A percentile compares a stretch with the other conserved stretches of the same genome.
These are phyloP conservation scores for Lasiosphaeria miniovina DNA, from an alignment of 495 filamentous ascomycete genomes.

Conservation along the genomic window DNA sequence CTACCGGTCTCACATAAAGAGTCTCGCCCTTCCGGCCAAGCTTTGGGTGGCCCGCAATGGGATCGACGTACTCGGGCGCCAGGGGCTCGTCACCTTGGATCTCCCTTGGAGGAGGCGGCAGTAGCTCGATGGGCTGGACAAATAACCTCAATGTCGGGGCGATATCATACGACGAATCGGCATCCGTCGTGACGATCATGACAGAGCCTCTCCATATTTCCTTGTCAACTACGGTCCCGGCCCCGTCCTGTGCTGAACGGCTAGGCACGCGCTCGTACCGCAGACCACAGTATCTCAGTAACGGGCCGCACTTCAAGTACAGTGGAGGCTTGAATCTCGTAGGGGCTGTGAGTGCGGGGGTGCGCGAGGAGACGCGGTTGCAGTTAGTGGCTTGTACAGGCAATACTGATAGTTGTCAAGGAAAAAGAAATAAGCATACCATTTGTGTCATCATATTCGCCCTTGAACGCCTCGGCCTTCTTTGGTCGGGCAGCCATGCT, in stretches of 20 bases:
- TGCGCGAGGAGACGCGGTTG: neutral
- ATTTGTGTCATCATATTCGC: slow-evolving; percentile 49
- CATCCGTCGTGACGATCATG: slow-evolving; percentile 89
- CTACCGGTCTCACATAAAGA: slow-evolving; percentile 81
- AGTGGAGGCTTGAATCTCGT: slow-evolving; percentile 79
- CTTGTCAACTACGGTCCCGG: slow-evolving; percentile 46
- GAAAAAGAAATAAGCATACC: slow-evolving; percentile 34
- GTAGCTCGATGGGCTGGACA: slow-evolving; percentile 76
- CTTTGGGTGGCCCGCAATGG: slow-evolving; percentile 82
- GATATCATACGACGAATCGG: slow-evolving; percentile 74
- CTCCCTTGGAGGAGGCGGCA: slow-evolving; percentile 74
- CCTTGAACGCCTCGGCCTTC: slow-evolving; percentile 45
- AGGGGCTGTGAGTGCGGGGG: slow-evolving; percentile 36
- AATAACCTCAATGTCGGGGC: slow-evolving; percentile 78
- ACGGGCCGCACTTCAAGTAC: slow-evolving; percentile 83
- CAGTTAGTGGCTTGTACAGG: slow-evolving; percentile 8
- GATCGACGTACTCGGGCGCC: slow-evolving; percentile 80
- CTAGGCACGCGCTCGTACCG: slow-evolving; percentile 46
- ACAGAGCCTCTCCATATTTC: slow-evolving; percentile 91
- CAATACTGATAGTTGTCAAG: neutral
- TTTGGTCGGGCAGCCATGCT: slow-evolving; percentile 37
- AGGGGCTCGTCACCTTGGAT: slow-evolving; percentile 63
- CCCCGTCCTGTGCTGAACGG: slow-evolving; percentile 32
- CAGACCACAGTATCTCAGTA: slow-evolving; percentile 87
- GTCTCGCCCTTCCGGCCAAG: slow-evolving; percentile 74